A percentile compares a stretch with the other conserved stretches of the same genome.
Conservation (phyloP, 257 asterid genomes). For the Primulina huaijiensis region DNA sequence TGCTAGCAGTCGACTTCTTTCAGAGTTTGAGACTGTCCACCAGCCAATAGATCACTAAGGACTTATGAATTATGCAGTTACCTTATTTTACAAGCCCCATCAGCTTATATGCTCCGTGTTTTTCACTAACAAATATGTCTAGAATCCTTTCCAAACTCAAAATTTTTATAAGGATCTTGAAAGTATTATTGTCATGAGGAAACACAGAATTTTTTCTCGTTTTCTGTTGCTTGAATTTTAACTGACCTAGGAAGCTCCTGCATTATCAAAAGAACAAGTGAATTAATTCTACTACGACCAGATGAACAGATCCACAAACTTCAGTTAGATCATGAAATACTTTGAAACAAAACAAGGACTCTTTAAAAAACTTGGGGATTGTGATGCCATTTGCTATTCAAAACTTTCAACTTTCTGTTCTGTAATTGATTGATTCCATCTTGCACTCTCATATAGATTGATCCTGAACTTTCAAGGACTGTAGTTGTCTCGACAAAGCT, state of each 20-base stretch:
- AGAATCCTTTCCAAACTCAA: not conserved
- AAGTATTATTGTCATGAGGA: not conserved
- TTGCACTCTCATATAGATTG: conserved; percentile 51
- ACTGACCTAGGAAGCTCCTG: too few species aligned
- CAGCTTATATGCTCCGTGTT: not conserved
- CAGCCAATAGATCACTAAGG: not conserved
- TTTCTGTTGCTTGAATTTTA: not conserved
- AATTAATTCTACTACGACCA: too few species aligned
- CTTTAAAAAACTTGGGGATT: not conserved
- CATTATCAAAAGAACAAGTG: too few species aligned
- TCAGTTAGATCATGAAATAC: not conserved
- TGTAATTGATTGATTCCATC: conserved; percentile 15
- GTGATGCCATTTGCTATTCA: conserved; percentile 7
- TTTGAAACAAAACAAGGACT: conserved; percentile 11
- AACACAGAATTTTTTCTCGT: too few species aligned
- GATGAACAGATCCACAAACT: not conserved
- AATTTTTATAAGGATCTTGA: not conserved
- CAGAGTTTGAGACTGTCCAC: not conserved
- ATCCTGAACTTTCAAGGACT: conserved; percentile 96
- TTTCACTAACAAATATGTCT: not conserved
- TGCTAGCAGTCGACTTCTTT: not conserved
- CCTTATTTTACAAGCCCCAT: not conserved
- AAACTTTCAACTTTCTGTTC: conserved; percentile 6
- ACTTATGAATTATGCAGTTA: not conserved
- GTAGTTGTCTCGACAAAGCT: conserved; percentile 93